Evolutionary conservation across 2,329 filamentous ascomycete species (phyloP).

Genomic region (Sarocladium strictum): DNA sequence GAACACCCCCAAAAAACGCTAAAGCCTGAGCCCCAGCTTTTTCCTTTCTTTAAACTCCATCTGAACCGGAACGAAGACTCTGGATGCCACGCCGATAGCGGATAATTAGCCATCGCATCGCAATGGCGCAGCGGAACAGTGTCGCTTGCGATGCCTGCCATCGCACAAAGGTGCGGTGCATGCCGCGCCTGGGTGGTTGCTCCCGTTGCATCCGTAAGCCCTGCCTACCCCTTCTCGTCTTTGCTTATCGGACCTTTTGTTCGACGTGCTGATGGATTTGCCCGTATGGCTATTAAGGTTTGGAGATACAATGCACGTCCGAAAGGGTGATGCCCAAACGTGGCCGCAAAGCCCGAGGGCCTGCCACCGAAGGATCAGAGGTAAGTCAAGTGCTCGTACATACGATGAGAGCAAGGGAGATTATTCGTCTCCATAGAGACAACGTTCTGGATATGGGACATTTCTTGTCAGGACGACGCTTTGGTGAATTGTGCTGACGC

Average conservation of each 20-base stretch:
- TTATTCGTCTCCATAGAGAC: no score
- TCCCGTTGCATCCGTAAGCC: slow-evolving; percentile 1
- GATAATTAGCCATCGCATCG: no score
- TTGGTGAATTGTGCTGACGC: not conserved
- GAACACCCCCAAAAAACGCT: no score
- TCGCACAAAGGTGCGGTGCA: not conserved
- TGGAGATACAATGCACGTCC: not conserved
- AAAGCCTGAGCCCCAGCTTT: no score
- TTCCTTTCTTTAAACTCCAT: no score
- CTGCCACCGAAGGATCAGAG: not conserved
- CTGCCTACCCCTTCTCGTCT: not conserved
- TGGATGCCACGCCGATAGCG: no score
- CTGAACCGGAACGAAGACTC: no score
- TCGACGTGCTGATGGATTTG: not conserved
- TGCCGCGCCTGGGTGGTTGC: not conserved
- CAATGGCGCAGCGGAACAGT: not conserved
- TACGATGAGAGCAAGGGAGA: no score
- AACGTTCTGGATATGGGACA: no score
- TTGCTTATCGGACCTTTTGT: not conserved
- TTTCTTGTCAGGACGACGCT: no score
- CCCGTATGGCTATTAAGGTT: not conserved
- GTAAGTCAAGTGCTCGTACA: no score
- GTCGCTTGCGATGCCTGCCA: not conserved
- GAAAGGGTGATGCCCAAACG: not conserved
- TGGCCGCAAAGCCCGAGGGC: not conserved